phyloP scores from a whole-genome alignment of 208 protist species.

The Entamoeba dispar region DNA sequence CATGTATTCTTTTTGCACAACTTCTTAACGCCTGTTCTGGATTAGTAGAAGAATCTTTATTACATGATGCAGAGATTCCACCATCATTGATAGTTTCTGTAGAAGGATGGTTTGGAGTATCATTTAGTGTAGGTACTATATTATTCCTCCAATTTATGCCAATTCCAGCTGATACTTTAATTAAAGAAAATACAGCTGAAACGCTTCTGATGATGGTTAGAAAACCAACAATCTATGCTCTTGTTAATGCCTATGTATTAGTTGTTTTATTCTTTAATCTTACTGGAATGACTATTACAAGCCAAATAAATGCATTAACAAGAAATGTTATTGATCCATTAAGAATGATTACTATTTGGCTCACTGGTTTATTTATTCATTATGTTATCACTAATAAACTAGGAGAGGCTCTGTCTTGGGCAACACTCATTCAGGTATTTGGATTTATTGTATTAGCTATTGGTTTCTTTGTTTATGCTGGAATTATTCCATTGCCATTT shows the following conservation, averaged over 20 bases:
- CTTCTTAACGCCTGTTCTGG: no score
- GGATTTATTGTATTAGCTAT: constrained; percentile 31
- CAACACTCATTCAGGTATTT: constrained; percentile 27
- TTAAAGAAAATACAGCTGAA: no score
- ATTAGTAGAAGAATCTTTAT: no score
- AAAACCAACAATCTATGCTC: no score
- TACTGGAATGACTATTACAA: constrained; percentile 31
- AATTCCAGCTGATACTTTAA: no score
- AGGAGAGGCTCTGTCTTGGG: constrained; percentile 30
- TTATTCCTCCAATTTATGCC: no score
- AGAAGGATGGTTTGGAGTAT: no score
- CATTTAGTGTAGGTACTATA: no score
- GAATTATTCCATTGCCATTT: not conserved
- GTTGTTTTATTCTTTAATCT: constrained; percentile 10
- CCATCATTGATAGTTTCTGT: no score
- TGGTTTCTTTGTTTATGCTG: not conserved
- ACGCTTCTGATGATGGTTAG: no score
- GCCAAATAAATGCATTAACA: constrained; percentile 19
- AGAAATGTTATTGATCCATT: constrained; percentile 36
- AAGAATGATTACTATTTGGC: constrained; percentile 30
- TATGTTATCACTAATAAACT: constrained; percentile 25
- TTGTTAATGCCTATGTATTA: constrained; percentile 17
- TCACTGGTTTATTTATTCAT: constrained; percentile 30
- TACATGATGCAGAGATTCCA: no score
- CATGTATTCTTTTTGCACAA: no score